Conservation (phyloP, 108 stramenopile species). For the Cyclotella sp. region DNA sequence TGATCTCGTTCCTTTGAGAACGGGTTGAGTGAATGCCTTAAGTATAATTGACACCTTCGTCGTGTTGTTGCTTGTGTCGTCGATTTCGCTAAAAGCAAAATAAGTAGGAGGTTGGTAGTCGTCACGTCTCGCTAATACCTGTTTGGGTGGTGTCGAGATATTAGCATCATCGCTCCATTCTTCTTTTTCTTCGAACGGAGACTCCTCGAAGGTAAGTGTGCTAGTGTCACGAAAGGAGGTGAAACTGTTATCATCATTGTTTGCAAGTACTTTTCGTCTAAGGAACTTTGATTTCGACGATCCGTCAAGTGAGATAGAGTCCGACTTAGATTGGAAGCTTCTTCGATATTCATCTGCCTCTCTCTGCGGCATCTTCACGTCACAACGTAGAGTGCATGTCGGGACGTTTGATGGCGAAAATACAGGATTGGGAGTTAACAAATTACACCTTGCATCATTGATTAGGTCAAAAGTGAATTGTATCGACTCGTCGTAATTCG, state of each 20-base stretch:
- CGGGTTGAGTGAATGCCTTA: slow-evolving; percentile 6
- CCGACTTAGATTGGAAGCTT: neutral
- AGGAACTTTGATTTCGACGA: slow-evolving; percentile 14
- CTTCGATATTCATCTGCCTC: neutral
- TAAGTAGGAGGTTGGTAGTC: neutral
- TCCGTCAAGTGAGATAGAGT: slow-evolving; percentile 1
- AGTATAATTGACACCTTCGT: slow-evolving; percentile 15
- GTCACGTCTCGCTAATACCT: neutral
- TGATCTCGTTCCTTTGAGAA: neutral
- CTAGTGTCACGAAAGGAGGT: slow-evolving; percentile 4
- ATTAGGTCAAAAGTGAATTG: neutral
- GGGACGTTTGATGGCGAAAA: slow-evolving; percentile 14
- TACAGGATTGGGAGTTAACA: neutral
- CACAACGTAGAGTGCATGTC: neutral
- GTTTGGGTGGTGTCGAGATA: neutral
- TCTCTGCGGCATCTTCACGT: neutral
- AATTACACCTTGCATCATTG: slow-evolving; percentile 7
- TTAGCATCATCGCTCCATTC: neutral
- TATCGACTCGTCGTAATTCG: neutral
- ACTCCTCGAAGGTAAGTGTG: slow-evolving; percentile 4
- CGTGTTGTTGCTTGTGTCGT: slow-evolving; percentile 26
- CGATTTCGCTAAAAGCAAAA: slow-evolving; percentile 17
- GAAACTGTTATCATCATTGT: neutral
- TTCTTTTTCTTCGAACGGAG: neutral
- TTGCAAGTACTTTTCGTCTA: neutral